These are phyloP conservation scores for Fusarium goolgardi DNA, from an alignment of 2,329 filamentous ascomycete genomes.

Conservation along the genomic window DNA sequence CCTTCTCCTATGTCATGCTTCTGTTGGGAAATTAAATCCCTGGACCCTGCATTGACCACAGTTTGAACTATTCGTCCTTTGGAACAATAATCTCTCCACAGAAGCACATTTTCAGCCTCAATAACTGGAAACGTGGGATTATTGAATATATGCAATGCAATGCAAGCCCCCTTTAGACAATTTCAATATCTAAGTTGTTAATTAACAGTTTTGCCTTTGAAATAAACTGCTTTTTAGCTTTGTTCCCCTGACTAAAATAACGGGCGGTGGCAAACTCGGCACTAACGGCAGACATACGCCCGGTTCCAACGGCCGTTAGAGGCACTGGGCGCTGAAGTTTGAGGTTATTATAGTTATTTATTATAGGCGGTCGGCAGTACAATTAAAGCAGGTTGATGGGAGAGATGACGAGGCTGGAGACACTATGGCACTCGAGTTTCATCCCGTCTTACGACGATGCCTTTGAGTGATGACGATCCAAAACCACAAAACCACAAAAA, in stretches of 20 bases:
- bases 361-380: constrained; percentile 4
- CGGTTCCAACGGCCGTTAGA: constrained; percentile 42
- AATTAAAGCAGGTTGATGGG: background rate
- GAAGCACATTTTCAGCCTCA: constrained; percentile 33
- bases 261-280: constrained; percentile 45
- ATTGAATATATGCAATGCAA: constrained; percentile 12
- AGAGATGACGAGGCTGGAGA: constrained; percentile 28
- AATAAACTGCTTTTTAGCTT: background rate
- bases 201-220: constrained; percentile 6
- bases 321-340: constrained; percentile 14
- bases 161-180: constrained; percentile 27
- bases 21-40: constrained; percentile 48
- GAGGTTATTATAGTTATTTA: constrained; percentile 7
- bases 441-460: constrained; percentile 14
- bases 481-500: constrained; percentile 4
- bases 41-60: constrained; percentile 40
- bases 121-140: constrained; percentile 18
- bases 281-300: constrained; percentile 41
- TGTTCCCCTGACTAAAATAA: constrained; percentile 45
- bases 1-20: constrained; percentile 46
- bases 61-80: constrained; percentile 32
- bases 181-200: background rate
- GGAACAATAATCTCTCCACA: constrained; percentile 34
- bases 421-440: constrained; percentile 10
- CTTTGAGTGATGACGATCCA: constrained; percentile 5